Evolutionary conservation across 768 basidiomycete genomes (phyloP), one percentile per base, ranked within the genome.

Genomic region (Multifurca ochricompacta): DNA sequence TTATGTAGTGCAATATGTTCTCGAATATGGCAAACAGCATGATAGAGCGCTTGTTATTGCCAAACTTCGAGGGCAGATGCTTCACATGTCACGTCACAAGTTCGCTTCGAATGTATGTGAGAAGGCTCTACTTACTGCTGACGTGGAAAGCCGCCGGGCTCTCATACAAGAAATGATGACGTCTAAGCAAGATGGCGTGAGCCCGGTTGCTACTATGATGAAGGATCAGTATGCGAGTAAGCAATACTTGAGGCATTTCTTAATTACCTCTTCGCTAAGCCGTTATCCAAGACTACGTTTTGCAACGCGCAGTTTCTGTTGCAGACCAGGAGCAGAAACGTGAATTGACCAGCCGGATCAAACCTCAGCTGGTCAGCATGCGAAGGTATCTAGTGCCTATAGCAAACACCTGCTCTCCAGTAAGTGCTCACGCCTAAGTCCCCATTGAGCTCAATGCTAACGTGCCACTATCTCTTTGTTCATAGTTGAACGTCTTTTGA

Each of bases 101-200:
- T 95, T 90, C 64, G 93, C 91, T 5, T 96, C 93, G 5, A 98
- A 99, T 64, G 95, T 97, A 18, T 88, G 87, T 67, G 94, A 95
- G 71, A 93, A 91, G 69, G 91, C 91, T 5, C 76, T 95, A 32
- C 67, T 82, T 27, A 81, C 76, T 31, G 81, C 87, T 1, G 77
- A 81, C 50, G 31, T 74, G 0, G 82, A 84, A 9, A 83, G 77
- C 57, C 83, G 91, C 41, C 78, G 77, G 8, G 66, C 69, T 32
- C 71, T 97, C 39, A 81, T 97, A 54, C 82, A 90, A 25, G 94
- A 96, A 68, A 81, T 97, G 52, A 78, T 95, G 71, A 67, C 71
- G 2, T 71, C 77, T 11, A 78, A 77, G 58, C 71, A 75, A 27
- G 84, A 90, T 59, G 86, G 86, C 4, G 71, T 80, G 46, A 85